These are phyloP conservation scores for Apophysomyces sp. DNA, from an alignment of 371 early-diverging fungal species.

Conservation along the genomic window DNA sequence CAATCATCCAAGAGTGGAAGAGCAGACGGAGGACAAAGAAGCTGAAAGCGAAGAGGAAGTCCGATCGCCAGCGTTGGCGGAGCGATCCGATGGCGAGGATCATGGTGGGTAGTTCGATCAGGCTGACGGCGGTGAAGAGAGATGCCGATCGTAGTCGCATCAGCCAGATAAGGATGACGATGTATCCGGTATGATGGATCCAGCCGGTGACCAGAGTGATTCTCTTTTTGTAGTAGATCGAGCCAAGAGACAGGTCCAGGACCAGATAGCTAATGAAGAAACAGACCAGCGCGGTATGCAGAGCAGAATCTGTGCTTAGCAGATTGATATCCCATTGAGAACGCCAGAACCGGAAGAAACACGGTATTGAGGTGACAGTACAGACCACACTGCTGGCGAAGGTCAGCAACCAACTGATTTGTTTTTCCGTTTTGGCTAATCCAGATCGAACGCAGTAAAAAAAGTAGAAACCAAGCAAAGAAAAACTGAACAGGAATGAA, in stretches of 20 bases:
- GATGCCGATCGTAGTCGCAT: conserved; percentile 14
- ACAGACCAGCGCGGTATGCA: conserved; percentile 19
- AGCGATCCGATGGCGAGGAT: conserved; percentile 30
- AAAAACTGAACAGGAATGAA: conserved; percentile 15
- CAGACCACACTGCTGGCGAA: conserved; percentile 28
- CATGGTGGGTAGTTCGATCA: conserved; percentile 33
- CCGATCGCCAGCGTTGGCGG: conserved; percentile 21
- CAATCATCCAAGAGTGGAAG: conserved; percentile 33
- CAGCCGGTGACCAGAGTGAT: conserved; percentile 50
- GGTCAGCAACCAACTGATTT: conserved; percentile 30
- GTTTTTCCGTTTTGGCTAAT: conserved; percentile 25
- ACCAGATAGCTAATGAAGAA: conserved; percentile 39
- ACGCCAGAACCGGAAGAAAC: conserved; percentile 18
- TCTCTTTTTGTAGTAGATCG: conserved; percentile 37
- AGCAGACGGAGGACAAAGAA: conserved; percentile 32
- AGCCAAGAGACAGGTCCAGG: conserved; percentile 39
- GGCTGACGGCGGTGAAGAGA: conserved; percentile 24
- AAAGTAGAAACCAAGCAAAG: conserved; percentile 14
- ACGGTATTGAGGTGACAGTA: conserved; percentile 22
- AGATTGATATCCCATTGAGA: conserved; percentile 20
- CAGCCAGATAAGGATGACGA: conserved; percentile 19
- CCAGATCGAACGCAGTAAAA: conserved; percentile 19
- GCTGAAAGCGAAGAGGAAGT: conserved; percentile 25
- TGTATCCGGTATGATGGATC: conserved; percentile 49
- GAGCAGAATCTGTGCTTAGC: conserved; percentile 13